Base-by-base conservation (phyloP, 768 basidiomycete genomes). In the Steccherinum ochraceum region DNA sequence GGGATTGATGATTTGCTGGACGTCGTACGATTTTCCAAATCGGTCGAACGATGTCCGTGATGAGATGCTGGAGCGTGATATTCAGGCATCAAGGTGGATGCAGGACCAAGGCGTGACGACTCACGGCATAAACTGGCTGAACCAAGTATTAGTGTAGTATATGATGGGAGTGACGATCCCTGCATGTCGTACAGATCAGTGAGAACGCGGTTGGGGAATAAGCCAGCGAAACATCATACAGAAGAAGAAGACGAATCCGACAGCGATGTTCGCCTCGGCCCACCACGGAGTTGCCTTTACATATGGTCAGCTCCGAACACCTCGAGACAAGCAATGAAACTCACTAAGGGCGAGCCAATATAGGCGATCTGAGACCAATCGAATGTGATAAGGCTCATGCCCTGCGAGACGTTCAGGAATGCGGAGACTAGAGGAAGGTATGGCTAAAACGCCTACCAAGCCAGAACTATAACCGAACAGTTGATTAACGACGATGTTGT, bases 391-490 rank as follows among this genome's bases (percentile, higher is more conserved):
- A 86, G 58, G 56, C 81, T 78, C 80, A 87, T 85, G 11, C 59
- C 50, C 57, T 46, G 21, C 10, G 19, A 43, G 5, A 60, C 59
- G 80, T 78, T 79, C 84, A 85, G 18, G 20, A 42, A 24, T 5
- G 7, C 45, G 5, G 11, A 46, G 21, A 7, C 5, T 24, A 35
- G 7, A 35, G 7, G 30, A 7, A 35, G 16, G 7, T 35, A 7
- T 35, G 30, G 30, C 7, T 35, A 16, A 35, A 7, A 7, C 30
- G 21, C 41, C 10, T 19, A 43, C 41, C 35, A 93, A 67, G 1
- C 93, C 94, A 2, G 81, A 79, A 49, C 66, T 66, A 18, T 90
- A 79, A 39, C 93, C 93, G 61, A 96, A 95, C 41, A 96, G 67
- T 65, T 96, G 89, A 63, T 89, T 91, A 60, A 92, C 76, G 45